Conservation (phyloP, 805 yeast species). For the Saccharomycopsis amapae region DNA sequence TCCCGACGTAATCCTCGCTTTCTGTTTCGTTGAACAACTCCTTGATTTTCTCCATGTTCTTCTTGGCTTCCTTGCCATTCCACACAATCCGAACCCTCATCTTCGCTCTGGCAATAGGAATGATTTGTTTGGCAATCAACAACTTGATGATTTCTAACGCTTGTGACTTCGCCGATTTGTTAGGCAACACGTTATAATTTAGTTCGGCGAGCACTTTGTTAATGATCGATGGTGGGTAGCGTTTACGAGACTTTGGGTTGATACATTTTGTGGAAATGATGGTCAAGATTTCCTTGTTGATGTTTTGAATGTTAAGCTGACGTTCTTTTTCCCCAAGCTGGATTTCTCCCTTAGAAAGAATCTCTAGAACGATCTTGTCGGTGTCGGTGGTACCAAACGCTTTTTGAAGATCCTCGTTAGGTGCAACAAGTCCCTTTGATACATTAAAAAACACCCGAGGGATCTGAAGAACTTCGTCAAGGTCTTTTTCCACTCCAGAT, state of each 20-base stretch:
- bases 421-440: slow-evolving; percentile 89
- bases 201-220: slow-evolving; percentile 75
- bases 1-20: slow-evolving; percentile 33
- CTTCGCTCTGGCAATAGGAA: slow-evolving; percentile 90
- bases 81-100: slow-evolving; percentile 76
- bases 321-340: slow-evolving; percentile 93
- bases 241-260: slow-evolving; percentile 80
- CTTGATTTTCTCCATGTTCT: slow-evolving; percentile 31
- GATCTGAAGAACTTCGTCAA: slow-evolving; percentile 93
- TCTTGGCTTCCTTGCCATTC: slow-evolving; percentile 45
- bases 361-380: slow-evolving; percentile 71
- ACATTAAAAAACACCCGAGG: slow-evolving; percentile 93
- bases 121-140: slow-evolving; percentile 67
- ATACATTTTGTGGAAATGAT: slow-evolving; percentile 85
- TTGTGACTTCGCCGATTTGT: slow-evolving; percentile 74
- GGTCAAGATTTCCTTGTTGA: slow-evolving; percentile 74
- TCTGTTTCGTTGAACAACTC: slow-evolving; percentile 38
- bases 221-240: slow-evolving; percentile 93
- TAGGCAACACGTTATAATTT: slow-evolving; percentile 70
- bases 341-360: slow-evolving; percentile 84
- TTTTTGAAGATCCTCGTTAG: slow-evolving; percentile 69
- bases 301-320: slow-evolving; percentile 61
- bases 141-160: slow-evolving; percentile 87
- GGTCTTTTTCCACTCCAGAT: slow-evolving; percentile 78
- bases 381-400: slow-evolving; percentile 72